A percentile compares a stretch with the other conserved stretches of the same genome.
Conservation (phyloP, 1,284 basidiomycete genomes). For the Leccinum griseonigrum region DNA sequence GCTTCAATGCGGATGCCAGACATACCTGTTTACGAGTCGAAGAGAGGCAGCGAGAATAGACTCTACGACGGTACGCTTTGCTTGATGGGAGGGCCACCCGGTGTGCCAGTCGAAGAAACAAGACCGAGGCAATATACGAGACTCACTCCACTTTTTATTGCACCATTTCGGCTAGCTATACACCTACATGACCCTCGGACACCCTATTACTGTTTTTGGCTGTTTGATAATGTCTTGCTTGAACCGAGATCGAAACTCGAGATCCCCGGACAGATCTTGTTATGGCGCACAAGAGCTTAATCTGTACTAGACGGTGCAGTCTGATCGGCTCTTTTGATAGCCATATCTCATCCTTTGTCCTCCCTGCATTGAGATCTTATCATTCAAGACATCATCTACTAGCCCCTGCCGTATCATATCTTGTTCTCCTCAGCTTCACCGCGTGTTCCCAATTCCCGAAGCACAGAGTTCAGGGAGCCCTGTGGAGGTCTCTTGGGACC, state of each 20-base stretch:
- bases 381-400: not conserved
- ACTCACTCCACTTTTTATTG: slow-evolving; percentile 32
- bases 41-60: not conserved
- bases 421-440: not conserved
- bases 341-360: not conserved
- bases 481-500: not conserved
- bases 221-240: not conserved
- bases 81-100: not conserved
- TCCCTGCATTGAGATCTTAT: not conserved
- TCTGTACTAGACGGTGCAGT: not conserved
- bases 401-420: not conserved
- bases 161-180: slow-evolving; percentile 19
- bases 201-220: slow-evolving; percentile 13
- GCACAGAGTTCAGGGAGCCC: not conserved
- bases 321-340: not conserved
- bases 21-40: not conserved
- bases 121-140: not conserved
- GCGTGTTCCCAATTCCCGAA: not conserved
- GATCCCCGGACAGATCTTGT: not conserved
- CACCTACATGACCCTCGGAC: slow-evolving; percentile 19
- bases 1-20: not conserved
- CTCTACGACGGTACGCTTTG: not conserved
- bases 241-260: not conserved
- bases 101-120: not conserved
- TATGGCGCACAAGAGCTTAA: not conserved